phyloP scores from a whole-genome alignment of 75 land plant genomes.

The Adiantum capillusveneris region DNA sequence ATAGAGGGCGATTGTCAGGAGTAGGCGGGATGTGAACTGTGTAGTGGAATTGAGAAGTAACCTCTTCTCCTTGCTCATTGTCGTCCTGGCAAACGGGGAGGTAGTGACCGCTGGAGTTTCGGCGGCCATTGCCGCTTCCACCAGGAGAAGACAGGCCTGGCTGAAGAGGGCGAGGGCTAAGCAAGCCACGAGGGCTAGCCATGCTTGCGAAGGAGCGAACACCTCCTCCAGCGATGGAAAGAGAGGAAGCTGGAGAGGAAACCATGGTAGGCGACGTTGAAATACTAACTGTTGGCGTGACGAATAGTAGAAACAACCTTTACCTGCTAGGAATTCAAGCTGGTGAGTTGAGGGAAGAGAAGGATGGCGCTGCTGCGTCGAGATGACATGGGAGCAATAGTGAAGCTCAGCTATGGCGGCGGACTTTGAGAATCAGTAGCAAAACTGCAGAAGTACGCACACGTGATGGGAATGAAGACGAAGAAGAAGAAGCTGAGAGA shows the following conservation, averaged over 20 bases:
- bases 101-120: slow-evolving; percentile 72
- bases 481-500: no score
- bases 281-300: no score
- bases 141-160: background rate
- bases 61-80: slow-evolving; percentile 45
- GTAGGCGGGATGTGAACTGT: slow-evolving; percentile 59
- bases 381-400: no score
- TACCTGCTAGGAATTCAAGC: no score
- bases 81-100: slow-evolving; percentile 56
- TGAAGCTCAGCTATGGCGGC: no score
- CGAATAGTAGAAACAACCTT: no score
- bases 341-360: no score
- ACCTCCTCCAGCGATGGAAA: slow-evolving; percentile 2
- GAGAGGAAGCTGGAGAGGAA: slow-evolving; percentile 7
- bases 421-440: no score
- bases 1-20: slow-evolving; percentile 56
- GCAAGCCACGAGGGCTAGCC: background rate
- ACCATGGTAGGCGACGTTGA: no score
- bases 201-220: background rate
- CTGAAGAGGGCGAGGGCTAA: background rate
- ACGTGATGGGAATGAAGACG: no score
- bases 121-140: slow-evolving; percentile 34
- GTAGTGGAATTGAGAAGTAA: slow-evolving; percentile 35
- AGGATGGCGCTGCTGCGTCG: no score
- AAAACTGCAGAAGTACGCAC: no score